Conservation (phyloP, 2,329 filamentous ascomycete genomes). For the Cladophialophora yegresii region DNA sequence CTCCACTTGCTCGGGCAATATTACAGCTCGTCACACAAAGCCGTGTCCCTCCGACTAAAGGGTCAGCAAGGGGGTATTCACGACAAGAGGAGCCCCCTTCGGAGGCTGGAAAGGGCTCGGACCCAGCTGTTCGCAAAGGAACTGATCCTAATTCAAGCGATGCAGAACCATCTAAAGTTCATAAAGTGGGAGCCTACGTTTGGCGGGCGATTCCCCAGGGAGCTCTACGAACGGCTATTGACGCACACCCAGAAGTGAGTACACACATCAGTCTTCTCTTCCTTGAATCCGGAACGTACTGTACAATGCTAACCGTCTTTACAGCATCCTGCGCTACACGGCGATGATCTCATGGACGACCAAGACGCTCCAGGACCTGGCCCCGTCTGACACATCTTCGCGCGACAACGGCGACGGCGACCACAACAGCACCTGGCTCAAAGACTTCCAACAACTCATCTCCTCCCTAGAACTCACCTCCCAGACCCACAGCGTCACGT, state of each 20-base stretch:
- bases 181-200: conserved; percentile 70
- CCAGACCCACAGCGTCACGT: conserved; percentile 69
- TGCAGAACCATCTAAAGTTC: conserved; percentile 65
- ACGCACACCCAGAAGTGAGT: conserved; percentile 53
- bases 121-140: conserved; percentile 68
- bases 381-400: conserved; percentile 23
- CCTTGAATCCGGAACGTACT: neutral
- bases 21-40: conserved; percentile 71
- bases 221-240: conserved; percentile 67
- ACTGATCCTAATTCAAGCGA: conserved; percentile 63
- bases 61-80: conserved; percentile 36
- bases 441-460: conserved; percentile 63
- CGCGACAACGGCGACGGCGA: too few relatives aligned
- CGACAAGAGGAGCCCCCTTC: conserved; percentile 42
- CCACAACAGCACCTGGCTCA: conserved; percentile 56
- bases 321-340: conserved; percentile 64
- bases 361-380: conserved; percentile 49
- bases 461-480: conserved; percentile 62
- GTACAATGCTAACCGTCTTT: neutral
- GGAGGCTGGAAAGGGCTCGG: conserved; percentile 59
- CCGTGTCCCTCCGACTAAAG: conserved; percentile 62
- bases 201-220: conserved; percentile 70
- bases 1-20: conserved; percentile 75
- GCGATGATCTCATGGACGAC: conserved; percentile 67
- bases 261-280: neutral